Base-by-base conservation (phyloP, 257 asterid genomes). In the Hygrophila difformis region DNA sequence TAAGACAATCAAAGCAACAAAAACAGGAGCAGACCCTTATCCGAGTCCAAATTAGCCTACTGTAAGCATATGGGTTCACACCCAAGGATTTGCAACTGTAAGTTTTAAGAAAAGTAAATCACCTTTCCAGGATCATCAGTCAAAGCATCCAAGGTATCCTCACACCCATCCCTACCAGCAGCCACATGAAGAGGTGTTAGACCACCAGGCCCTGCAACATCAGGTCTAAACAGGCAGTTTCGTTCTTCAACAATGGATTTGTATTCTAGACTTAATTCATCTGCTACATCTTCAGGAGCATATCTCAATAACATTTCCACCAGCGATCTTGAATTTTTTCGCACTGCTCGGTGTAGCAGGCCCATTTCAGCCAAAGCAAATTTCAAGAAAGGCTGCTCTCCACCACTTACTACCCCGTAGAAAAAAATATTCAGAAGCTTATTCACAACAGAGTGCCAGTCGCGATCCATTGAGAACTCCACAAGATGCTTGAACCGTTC, bases 181-280 rank as follows among this genome's bases (percentile, higher is more conserved):
- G 92, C 94, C 44, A 79, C 70, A 66, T 83, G 94, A 66, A 83
- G 87, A 53, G 94, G 94, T 15, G 93, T 83, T 57, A 79, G 59
- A 52, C 85, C 93, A 44, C 79, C 87, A 18, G 87, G 76, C 39
- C 94, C 94, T 5, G 65, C 70, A 47, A 56, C 61, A 10, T 33
- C 87, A 19, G 88, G 85, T 56, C 80, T 72, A 52, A 81, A 81
- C 74, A 81, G 49, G 41, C 63, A 18, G 12, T 36, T 34, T 48
- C 71, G 8, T 26, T 26, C 31, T 26, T 26, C 31, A 43, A 55
- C 66, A 60, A 75, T 47, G 19, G 61, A 60, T 29, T 39, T 35
- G 49, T 65, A 70, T 56, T 81, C 85, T n/a, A 14, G 49, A 61
- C 64, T 59, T 37, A 81, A 71, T 29, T 67, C 76, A 45, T 78